A percentile compares a stretch with the other conserved stretches of the same genome.
These are phyloP conservation scores for Alliaria petiolata DNA, from an alignment of 345 rosid genomes.

Conservation along the genomic window DNA sequence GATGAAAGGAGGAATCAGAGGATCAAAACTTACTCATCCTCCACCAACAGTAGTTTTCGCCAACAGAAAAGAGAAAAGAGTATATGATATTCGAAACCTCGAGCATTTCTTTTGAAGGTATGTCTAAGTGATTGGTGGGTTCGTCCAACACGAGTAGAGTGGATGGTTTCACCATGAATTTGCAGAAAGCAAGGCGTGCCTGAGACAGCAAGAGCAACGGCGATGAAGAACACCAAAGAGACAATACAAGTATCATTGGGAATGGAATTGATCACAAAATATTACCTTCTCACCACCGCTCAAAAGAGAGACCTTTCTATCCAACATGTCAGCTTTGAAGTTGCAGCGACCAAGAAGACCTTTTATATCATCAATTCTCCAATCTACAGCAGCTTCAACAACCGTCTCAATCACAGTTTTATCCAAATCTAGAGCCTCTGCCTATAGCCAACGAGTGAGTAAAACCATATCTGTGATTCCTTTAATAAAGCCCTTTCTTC, in stretches of 20 bases:
- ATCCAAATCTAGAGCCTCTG: slow-evolving; percentile 88
- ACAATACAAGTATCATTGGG: neutral
- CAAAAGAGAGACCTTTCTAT: slow-evolving; percentile 78
- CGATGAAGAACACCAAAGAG: neutral
- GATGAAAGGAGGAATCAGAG: slow-evolving; percentile 10
- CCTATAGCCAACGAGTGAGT: slow-evolving; percentile 37
- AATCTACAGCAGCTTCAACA: slow-evolving; percentile 82
- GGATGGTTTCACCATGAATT: slow-evolving; percentile 93
- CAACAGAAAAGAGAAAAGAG: neutral
- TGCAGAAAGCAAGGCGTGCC: slow-evolving; percentile 97
- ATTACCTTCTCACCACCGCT: slow-evolving; percentile 94
- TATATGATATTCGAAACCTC: slow-evolving; percentile 55
- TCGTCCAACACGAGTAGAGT: slow-evolving; percentile 82
- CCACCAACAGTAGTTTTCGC: neutral
- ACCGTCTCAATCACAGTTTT: slow-evolving; percentile 89
- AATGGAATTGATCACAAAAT: neutral
- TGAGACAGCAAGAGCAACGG: neutral
- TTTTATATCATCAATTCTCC: slow-evolving; percentile 90
- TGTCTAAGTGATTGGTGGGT: slow-evolving; percentile 95
- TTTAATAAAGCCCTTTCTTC: neutral
- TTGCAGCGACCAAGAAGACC: slow-evolving; percentile 98
- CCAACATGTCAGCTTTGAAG: slow-evolving; percentile 94
- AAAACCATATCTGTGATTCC: neutral
- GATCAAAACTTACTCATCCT: neutral
- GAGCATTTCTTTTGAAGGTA: slow-evolving; percentile 98